Evolutionary conservation across 768 basidiomycete genomes (phyloP), one percentile per base, ranked within the genome.

Genomic region (Sporobolomyces pararoseus): DNA sequence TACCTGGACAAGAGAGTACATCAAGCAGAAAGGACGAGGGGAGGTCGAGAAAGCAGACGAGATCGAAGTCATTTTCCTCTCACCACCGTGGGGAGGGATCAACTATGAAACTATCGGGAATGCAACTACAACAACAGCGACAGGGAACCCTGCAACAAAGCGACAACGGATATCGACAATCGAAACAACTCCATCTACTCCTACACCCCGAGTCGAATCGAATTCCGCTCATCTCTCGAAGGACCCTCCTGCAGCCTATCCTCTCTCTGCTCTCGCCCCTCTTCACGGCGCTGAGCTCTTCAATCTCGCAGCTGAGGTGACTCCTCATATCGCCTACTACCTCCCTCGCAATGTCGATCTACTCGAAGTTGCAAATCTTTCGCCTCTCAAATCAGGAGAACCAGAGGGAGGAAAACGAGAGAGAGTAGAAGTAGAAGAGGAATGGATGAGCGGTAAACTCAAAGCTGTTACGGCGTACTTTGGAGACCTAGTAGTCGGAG

Each of bases 391-490:
- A 37, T 25, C 65, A 9, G 63, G 63, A 32, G 62, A 59, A 29
- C 6, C 4, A 32, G 46, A 17, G n/a, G n/a, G 23, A 42, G 63
- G 58, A 5, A 61, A 72, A 21, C 60, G 57, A 46, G 90, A 92
- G 79, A 82, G 79, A 79, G 84, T 95, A 14, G 95, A 97, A 79
- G 84, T 97, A 10, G 93, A 98, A 78, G 95, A 98, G 79, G 91
- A 91, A 78, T 97, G 92, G 93, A 95, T 91, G 88, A 88, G 91
- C 3, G 83, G 83, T 14, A 95, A 95, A 81, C 80, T 98, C 51
- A 98, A 97, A 77, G 95, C 94, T 0, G 80, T 98, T 61, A 96
- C 91, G 1, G 93, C 90, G 78, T 95, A 96, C 79, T 96, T 88
- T 79, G 95, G 95, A 10, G 91, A 91, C 17, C 80, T 97, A 50